Evolutionary conservation across 1,284 basidiomycete genomes (phyloP).

Genomic region (Mycosarcoma maydis): DNA sequence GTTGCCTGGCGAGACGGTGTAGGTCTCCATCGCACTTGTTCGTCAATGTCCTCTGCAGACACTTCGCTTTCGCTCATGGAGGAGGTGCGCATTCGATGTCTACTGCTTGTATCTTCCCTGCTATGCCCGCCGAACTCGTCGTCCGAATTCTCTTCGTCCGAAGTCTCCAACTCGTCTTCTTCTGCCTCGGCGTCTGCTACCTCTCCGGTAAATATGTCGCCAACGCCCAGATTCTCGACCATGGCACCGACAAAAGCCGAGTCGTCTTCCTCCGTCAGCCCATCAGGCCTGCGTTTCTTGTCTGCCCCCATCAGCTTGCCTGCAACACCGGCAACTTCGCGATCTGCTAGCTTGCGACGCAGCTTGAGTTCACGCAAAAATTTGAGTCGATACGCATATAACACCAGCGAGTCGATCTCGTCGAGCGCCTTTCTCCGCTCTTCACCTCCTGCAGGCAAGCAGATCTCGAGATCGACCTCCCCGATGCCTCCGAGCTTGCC

Average conservation of each 20-base stretch:
- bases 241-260: conserved; percentile 58
- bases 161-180: conserved; percentile 53
- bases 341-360: conserved; percentile 52
- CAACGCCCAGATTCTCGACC: conserved; percentile 63
- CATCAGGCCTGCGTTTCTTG: conserved; percentile 38
- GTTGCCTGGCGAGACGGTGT: conserved; percentile 37
- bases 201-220: conserved; percentile 60
- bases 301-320: conserved; percentile 37
- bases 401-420: conserved; percentile 62
- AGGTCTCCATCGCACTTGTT: conserved; percentile 36
- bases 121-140: conserved; percentile 65
- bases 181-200: conserved; percentile 61
- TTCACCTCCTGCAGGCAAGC: conserved; percentile 57
- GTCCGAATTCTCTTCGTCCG: conserved; percentile 66
- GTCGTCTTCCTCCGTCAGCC: conserved; percentile 50
- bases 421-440: conserved; percentile 51
- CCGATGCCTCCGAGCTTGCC: conserved; percentile 50
- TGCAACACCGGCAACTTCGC: conserved; percentile 54
- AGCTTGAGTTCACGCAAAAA: conserved; percentile 63
- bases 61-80: conserved; percentile 38
- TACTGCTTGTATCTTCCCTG: conserved; percentile 30
- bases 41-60: conserved; percentile 19
- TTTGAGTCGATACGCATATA: conserved; percentile 63
- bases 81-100: background rate
- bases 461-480: conserved; percentile 60